phyloP scores from a whole-genome alignment of 352 stramenopile species.

The Stramenopiles sp. region DNA sequence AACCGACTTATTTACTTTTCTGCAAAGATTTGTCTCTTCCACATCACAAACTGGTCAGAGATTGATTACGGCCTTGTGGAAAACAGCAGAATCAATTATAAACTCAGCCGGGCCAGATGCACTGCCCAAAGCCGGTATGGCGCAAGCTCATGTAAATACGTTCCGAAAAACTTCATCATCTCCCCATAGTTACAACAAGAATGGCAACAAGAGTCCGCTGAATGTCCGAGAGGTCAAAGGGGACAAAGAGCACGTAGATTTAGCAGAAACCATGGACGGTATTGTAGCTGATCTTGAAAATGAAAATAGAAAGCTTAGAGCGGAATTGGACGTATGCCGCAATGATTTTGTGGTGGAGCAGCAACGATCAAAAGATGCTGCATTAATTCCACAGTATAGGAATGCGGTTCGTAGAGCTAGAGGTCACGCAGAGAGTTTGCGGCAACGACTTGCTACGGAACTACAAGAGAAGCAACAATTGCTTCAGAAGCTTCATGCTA shows the following conservation, averaged over 20 bases:
- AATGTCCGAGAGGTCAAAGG: background rate
- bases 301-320: conserved; percentile 1
- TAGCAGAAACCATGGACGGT: background rate
- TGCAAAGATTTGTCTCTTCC: background rate
- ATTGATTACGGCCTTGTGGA: conserved; percentile 6
- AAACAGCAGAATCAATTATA: background rate
- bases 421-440: background rate
- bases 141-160: background rate
- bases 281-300: conserved; percentile 7
- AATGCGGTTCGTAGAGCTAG: background rate
- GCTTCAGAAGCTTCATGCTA: background rate
- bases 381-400: conserved; percentile 3
- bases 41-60: conserved; percentile 6
- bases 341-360: conserved; percentile 1
- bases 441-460: background rate
- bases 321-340: background rate
- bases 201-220: background rate
- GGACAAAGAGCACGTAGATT: background rate
- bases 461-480: background rate
- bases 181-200: background rate
- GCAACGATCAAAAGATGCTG: background rate
- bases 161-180: background rate
- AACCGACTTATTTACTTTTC: too few species aligned
- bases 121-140: conserved; percentile 2
- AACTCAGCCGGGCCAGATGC: background rate